Evolutionary conservation across 179 eudicot genomes (phyloP).

Genomic region (Silene noctiflora): DNA sequence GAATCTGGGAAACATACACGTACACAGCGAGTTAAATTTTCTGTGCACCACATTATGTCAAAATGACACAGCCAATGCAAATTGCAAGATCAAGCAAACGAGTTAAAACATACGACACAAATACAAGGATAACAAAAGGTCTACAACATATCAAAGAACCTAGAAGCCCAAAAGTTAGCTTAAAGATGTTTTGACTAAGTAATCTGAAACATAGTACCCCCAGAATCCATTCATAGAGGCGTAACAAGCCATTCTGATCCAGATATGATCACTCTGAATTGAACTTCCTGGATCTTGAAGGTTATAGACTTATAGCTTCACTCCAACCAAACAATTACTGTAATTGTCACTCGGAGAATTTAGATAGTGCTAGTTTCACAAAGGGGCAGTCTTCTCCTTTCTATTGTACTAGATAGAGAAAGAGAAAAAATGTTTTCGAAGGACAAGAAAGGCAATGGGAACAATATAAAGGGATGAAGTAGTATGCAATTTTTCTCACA

Average conservation of each 20-base stretch:
- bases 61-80: not conserved
- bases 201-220: not conserved
- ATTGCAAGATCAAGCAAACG: not conserved
- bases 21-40: not conserved
- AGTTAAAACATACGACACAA: not conserved
- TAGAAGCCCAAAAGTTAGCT: slow-evolving; percentile 1
- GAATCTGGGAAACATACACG: slow-evolving; percentile 49
- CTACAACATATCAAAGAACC: not conserved
- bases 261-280: not conserved
- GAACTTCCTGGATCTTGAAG: not conserved
- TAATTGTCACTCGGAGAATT: too few relatives aligned
- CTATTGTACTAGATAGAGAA: too few relatives aligned
- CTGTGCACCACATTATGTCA: not conserved
- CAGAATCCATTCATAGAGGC: not conserved
- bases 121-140: slow-evolving; percentile 4
- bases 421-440: too few relatives aligned
- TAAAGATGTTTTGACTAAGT: not conserved
- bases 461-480: too few relatives aligned
- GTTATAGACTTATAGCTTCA: not conserved
- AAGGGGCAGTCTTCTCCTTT: too few relatives aligned
- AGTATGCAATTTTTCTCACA: too few relatives aligned
- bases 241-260: not conserved
- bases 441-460: too few relatives aligned
- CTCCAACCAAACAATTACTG: not conserved
- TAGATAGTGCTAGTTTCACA: too few relatives aligned